These are phyloP conservation scores for Lathyrus tuberosus DNA, from an alignment of 306 rosid species.

Conservation along the genomic window DNA sequence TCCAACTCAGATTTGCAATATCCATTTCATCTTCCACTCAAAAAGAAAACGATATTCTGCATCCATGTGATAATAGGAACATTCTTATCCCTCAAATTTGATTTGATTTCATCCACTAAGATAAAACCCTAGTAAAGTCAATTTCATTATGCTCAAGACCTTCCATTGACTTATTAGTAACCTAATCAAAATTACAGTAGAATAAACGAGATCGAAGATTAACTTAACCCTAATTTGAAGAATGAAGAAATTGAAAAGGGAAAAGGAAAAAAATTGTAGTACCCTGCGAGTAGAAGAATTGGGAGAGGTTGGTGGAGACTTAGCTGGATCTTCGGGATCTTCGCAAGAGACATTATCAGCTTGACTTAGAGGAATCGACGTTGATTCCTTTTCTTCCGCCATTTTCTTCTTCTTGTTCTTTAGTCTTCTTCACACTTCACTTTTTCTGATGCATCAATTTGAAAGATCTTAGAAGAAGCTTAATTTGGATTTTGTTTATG, in stretches of 20 bases:
- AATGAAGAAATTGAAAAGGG: not conserved
- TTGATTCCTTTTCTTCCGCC: conserved; percentile 84
- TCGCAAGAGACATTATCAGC: conserved; percentile 59
- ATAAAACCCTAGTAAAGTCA: not conserved
- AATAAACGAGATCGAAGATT: conserved; percentile 32
- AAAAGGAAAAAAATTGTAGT: conserved; percentile 29
- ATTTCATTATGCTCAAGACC: conserved; percentile 3
- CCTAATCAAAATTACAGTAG: not conserved
- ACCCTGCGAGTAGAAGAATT: conserved; percentile 93
- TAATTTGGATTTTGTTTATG: not conserved
- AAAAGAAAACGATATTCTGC: too few relatives aligned
- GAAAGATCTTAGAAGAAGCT: too few relatives aligned
- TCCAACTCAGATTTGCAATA: too few relatives aligned
- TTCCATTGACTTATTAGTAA: conserved; percentile 14
- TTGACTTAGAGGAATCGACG: conserved; percentile 86
- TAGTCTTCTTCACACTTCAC: not conserved
- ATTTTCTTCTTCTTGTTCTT: conserved; percentile 34
- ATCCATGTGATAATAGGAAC: too few relatives aligned
- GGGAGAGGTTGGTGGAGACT: conserved; percentile 73
- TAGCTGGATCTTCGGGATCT: conserved; percentile 92
- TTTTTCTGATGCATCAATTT: not conserved
- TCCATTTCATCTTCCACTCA: too few relatives aligned
- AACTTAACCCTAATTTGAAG: conserved; percentile 27
- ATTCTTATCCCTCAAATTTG: too few relatives aligned
- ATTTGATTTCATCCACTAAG: too few relatives aligned